phyloP scores from a whole-genome alignment of 2,329 filamentous ascomycete genomes.

The Hymenoscyphus repandus region DNA sequence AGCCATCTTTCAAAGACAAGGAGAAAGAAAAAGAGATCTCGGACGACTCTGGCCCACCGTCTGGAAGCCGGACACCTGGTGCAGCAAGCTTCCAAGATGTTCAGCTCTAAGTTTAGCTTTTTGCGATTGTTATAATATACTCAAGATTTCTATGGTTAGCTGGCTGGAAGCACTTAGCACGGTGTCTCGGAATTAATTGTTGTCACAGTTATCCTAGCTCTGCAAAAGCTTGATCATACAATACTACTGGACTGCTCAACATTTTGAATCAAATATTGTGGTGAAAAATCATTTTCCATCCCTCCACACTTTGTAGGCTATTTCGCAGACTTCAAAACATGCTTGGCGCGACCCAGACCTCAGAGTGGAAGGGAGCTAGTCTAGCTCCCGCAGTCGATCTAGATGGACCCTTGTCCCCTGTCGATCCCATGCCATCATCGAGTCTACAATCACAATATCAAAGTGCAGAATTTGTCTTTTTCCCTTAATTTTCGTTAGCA shows the following conservation, averaged over 20 bases:
- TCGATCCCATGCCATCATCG: slow-evolving; percentile 10
- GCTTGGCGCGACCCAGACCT: neutral
- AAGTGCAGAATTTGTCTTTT: neutral
- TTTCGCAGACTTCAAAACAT: no score
- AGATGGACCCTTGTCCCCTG: slow-evolving; percentile 8
- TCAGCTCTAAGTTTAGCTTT: slow-evolving; percentile 40
- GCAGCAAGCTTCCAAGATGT: slow-evolving; percentile 62
- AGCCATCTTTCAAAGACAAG: slow-evolving; percentile 29
- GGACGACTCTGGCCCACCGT: slow-evolving; percentile 24
- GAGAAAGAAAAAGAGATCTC: slow-evolving; percentile 34
- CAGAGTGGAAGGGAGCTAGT: slow-evolving; percentile 3
- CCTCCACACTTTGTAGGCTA: neutral
- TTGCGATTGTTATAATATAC: slow-evolving; percentile 17
- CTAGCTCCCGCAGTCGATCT: neutral
- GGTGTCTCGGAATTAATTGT: neutral
- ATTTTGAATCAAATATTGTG: neutral
- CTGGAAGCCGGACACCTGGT: slow-evolving; percentile 41
- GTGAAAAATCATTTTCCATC: no score
- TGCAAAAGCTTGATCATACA: neutral
- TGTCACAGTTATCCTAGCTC: neutral
- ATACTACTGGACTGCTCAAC: neutral
- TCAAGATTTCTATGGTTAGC: slow-evolving; percentile 1
- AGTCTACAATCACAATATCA: neutral
- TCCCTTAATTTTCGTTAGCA: no score
- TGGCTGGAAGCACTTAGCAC: neutral